Evolutionary conservation across 140 eudicot species (phyloP).

Genomic region (Eryngium alpinum): DNA sequence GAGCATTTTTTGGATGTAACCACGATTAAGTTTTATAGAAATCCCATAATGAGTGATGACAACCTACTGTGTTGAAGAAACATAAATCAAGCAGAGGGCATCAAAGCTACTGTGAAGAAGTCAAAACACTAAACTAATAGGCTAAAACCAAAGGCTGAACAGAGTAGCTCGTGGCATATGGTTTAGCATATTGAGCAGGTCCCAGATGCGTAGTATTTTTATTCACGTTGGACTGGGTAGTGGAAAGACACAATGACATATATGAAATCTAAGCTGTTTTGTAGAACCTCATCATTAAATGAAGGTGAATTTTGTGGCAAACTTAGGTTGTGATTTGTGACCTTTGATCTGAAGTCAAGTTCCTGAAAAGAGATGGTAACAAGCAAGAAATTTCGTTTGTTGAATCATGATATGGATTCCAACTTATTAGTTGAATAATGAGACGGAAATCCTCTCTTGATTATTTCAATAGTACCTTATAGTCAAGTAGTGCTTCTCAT

Average conservation of each 20-base stretch:
- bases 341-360: slow-evolving; percentile 23
- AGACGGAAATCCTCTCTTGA: slow-evolving; percentile 40
- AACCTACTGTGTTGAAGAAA: slow-evolving; percentile 10
- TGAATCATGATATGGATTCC: slow-evolving; percentile 71
- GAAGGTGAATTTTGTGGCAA: slow-evolving; percentile 40
- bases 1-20: too few relatives aligned
- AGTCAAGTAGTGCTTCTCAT: neutral
- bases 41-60: slow-evolving; percentile 5
- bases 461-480: slow-evolving; percentile 22
- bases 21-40: neutral
- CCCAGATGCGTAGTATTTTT: slow-evolving; percentile 20
- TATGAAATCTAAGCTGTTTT: slow-evolving; percentile 29
- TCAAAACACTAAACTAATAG: slow-evolving; percentile 17
- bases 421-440: slow-evolving; percentile 59
- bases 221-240: slow-evolving; percentile 20
- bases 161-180: slow-evolving; percentile 20
- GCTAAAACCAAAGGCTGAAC: slow-evolving; percentile 20
- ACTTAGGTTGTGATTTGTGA: slow-evolving; percentile 29
- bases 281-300: slow-evolving; percentile 45
- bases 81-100: neutral
- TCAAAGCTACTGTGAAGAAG: slow-evolving; percentile 3
- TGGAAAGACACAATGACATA: slow-evolving; percentile 23
- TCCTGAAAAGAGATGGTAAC: slow-evolving; percentile 28
- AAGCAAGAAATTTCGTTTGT: slow-evolving; percentile 31
- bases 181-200: neutral